These are phyloP conservation scores for Geopyxis carbonaria DNA, from an alignment of 495 filamentous ascomycete species.

Conservation along the genomic window DNA sequence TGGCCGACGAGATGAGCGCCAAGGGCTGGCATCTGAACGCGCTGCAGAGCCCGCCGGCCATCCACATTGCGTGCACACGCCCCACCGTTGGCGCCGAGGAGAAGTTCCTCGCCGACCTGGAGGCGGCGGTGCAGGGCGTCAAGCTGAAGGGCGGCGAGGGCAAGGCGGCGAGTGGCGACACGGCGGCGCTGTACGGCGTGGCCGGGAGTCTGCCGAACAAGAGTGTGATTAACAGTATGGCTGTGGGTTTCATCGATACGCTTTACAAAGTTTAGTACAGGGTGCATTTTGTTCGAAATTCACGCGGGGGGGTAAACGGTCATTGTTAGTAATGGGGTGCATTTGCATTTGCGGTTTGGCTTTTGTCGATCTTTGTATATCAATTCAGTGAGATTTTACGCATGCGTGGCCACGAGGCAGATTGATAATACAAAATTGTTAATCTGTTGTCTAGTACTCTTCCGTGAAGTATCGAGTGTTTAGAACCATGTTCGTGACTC, in stretches of 20 bases:
- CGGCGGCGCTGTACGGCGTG: conserved; percentile 83
- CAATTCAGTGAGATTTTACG: too few species aligned
- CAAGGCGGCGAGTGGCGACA: conserved; percentile 57
- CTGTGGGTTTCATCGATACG: conserved; percentile 82
- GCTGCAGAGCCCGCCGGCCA: conserved; percentile 77
- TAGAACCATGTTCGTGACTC: too few species aligned
- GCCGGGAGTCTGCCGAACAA: conserved; percentile 91
- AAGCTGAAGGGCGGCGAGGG: conserved; percentile 42
- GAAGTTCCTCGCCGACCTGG: conserved; percentile 56
- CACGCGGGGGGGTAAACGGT: too few species aligned
- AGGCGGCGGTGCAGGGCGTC: conserved; percentile 60
- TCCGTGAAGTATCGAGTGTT: too few species aligned
- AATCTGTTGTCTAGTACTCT: too few species aligned
- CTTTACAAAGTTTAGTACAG: conserved; percentile 68
- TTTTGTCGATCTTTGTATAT: too few species aligned
- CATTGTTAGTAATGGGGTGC: too few species aligned
- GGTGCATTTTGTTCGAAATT: too few species aligned
- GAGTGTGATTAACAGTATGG: conserved; percentile 78
- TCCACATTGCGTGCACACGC: conserved; percentile 88
- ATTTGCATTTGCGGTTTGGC: too few species aligned
- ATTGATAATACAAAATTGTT: too few species aligned
- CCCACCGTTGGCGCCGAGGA: conserved; percentile 71
- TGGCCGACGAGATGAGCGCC: conserved; percentile 64
- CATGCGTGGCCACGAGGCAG: too few species aligned
- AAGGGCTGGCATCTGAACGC: conserved; percentile 94